Evolutionary conservation across 2,329 filamentous ascomycete species (phyloP), one percentile per base, ranked within the genome.

Genomic region (Dendrostoma leiphaemia): DNA sequence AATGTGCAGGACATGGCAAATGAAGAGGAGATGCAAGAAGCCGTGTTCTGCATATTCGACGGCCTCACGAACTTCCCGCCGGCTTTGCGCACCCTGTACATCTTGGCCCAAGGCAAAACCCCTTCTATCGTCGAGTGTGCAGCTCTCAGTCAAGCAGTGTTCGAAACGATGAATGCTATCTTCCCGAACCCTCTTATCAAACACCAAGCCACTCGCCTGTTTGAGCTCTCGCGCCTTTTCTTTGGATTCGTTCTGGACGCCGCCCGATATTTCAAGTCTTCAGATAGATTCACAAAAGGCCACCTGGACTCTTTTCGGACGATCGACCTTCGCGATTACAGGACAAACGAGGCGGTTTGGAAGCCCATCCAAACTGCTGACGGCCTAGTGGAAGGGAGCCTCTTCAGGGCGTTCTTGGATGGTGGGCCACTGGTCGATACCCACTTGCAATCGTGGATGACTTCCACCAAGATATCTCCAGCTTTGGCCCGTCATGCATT

Each of bases 171-270:
- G 23, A 29, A 31, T 3, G 6, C 8, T 13, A 26, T 37, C 17
- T 6, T 52, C 6, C 23, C 23, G 23, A n/a, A n/a, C n/a, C n/a
- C n/a, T n/a, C n/a, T n/a, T n/a, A n/a, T n/a, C n/a, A n/a, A n/a
- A n/a, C n/a, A n/a, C n/a, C n/a, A n/a, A n/a, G n/a, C n/a, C 4
- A 9, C 24, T 2, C 49, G 49, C 3, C 40, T 52, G 12, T 46
- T 52, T 13, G 32, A 52, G 21, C 40, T 38, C 10, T 46, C 49
- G 8, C 40, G 49, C 34, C 40, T 52, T 10, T 6, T 23, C 4
- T 52, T 52, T 13, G 49, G 49, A 1, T 46, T 29, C 7, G 45
- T 52, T 28, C 13, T 52, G 32, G 31, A 52, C 31, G 26, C 41
- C 8, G 49, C 49, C 34, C 34, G 28, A 44, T 46, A n/a, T n/a